Evolutionary conservation across 768 basidiomycete genomes (phyloP).

Genomic region (Kwoniella newhampshirensis): DNA sequence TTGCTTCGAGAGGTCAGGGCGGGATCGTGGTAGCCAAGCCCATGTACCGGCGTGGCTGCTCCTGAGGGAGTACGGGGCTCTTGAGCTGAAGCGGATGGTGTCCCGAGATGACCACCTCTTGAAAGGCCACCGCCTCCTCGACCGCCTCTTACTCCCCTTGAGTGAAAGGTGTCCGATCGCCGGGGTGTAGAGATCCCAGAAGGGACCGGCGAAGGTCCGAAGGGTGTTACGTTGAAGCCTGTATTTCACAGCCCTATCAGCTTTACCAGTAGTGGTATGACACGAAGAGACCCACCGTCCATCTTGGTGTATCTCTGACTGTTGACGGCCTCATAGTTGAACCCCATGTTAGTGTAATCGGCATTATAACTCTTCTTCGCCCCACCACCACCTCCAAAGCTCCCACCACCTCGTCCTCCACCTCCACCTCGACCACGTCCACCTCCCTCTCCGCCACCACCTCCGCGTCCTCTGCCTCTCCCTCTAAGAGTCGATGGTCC

Average conservation of each 20-base stretch:
- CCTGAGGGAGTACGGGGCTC: constrained; percentile 29
- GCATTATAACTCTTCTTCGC: constrained; percentile 23
- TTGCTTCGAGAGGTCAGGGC: constrained; percentile 1
- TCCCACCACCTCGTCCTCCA: constrained; percentile 22
- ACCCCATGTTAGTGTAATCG: constrained; percentile 39
- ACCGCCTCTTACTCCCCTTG: constrained; percentile 16
- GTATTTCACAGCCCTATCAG: neutral
- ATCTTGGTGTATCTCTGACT: constrained; percentile 41
- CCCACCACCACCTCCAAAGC: constrained; percentile 9
- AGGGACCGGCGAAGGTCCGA: constrained; percentile 11
- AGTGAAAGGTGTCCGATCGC: constrained; percentile 6
- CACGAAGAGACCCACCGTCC: constrained; percentile 30
- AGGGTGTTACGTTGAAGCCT: constrained; percentile 39
- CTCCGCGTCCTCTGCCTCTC: constrained; percentile 31
- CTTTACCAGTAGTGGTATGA: neutral
- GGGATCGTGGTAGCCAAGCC: constrained; percentile 31
- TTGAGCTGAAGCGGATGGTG: neutral
- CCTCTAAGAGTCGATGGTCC: constrained; percentile 32
- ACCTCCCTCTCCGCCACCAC: constrained; percentile 21
- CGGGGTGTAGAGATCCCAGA: constrained; percentile 15
- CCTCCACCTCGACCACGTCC: constrained; percentile 25
- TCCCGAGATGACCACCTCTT: constrained; percentile 5
- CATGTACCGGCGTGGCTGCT: constrained; percentile 35
- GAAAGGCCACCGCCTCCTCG: constrained; percentile 8
- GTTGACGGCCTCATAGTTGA: constrained; percentile 40